Base-by-base conservation (phyloP, 140 eudicot genomes). In the Flaveria floridana region DNA sequence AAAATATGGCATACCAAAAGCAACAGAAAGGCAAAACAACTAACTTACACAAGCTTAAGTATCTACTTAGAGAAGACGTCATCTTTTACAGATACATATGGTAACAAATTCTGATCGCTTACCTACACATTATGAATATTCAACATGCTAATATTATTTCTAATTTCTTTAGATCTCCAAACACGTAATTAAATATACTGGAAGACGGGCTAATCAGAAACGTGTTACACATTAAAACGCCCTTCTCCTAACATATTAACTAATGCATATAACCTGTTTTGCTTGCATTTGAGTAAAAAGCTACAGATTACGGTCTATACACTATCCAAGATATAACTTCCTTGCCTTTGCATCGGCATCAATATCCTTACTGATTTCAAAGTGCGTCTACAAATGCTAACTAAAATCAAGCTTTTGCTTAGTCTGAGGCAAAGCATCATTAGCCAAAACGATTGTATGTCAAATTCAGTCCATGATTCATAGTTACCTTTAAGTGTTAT, bases 61-160 rank as follows among this genome's bases (percentile, higher is more conserved):
- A n/a, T 66, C 25, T 64, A 34, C 70, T 28, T 64, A 71, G 65
- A 28, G 48, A 71, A 46, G 16, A 71, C 28, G 30, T 71, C 63
- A 30, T 52, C 26, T 51, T 50, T 15, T 4, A 51, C 12, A 50
- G 50, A n/a, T 70, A 71, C 65, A 46, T 15, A 71, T 25, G 26
- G 50, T n/a, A 25, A 51, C 63, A 71, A 52, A 28, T 34, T 55
- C 12, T 6, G 52, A 18, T 71, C 13, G 12, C 37, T 48, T 16
- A 71, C 7, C 76, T 71, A 71, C 53, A 39, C 28, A 66, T 16
- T 66, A 66, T n/a, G 16, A 37, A 41, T 39, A 18, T 39, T 53
- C 67, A 20, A 56, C 67, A 58, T 39, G 77, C 69, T 19, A 41
- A 58, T 68, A 19, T n/a, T 58, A 23, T 37, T 41, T 73, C 16